Conservation (phyloP, 495 filamentous ascomycete species). For the Penicillium atrosanguineum region DNA sequence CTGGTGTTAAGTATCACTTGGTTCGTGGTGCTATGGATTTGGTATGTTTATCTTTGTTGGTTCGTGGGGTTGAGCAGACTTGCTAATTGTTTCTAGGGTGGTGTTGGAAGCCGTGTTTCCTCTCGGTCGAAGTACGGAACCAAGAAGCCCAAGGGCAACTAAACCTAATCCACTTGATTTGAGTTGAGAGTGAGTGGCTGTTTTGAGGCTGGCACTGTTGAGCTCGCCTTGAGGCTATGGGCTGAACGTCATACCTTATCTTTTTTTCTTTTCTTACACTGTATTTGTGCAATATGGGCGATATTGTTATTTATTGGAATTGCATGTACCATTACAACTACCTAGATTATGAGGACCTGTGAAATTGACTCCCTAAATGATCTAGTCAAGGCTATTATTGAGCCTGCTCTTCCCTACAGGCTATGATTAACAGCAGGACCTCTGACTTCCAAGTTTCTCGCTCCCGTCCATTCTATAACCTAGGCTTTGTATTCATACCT, state of each 20-base stretch:
- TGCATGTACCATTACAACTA: conserved; percentile 18
- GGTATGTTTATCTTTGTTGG: conserved; percentile 53
- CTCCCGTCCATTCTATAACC: too few species aligned
- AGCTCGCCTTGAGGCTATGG: not conserved
- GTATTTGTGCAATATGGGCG: conserved; percentile 15
- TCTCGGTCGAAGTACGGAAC: conserved; percentile 96
- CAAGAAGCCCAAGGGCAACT: conserved; percentile 87
- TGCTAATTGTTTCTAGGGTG: conserved; percentile 59
- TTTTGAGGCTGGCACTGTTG: not conserved
- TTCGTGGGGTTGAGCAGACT: not conserved
- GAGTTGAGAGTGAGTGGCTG: conserved; percentile 2
- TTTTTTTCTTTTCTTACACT: not conserved
- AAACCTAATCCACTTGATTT: conserved; percentile 8
- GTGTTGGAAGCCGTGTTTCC: conserved; percentile 78
- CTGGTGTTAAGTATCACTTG: conserved; percentile 93
- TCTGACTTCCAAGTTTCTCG: too few species aligned
- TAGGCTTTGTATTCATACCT: too few species aligned
- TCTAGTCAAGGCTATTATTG: too few species aligned
- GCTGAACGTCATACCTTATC: not conserved
- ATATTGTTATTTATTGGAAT: conserved; percentile 9
- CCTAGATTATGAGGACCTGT: not conserved
- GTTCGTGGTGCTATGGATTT: conserved; percentile 92
- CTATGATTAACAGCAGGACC: too few species aligned
- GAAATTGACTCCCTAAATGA: too few species aligned
- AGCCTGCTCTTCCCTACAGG: too few species aligned